phyloP scores from a whole-genome alignment of 2,329 filamentous ascomycete species.

The Herpomyces periplanetae region DNA sequence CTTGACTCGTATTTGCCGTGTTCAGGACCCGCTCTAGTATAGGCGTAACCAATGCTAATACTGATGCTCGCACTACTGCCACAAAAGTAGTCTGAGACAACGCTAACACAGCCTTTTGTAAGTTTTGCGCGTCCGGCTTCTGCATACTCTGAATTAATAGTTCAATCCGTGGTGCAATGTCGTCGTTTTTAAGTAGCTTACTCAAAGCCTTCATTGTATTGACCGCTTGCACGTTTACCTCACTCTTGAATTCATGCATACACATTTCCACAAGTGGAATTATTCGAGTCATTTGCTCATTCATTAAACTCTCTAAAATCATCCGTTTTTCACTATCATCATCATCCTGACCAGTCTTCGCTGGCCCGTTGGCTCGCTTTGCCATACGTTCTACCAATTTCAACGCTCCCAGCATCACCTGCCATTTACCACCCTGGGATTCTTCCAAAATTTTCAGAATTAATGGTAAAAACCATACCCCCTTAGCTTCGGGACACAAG shows the following conservation, averaged over 20 bases:
- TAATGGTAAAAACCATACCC: conserved; percentile 38
- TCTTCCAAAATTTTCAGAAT: conserved; percentile 37
- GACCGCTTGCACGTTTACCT: conserved; percentile 53
- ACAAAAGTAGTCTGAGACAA: conserved; percentile 96
- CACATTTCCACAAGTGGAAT: conserved; percentile 67
- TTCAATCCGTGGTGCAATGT: conserved; percentile 64
- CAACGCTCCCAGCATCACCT: conserved; percentile 58
- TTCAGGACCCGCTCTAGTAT: conserved; percentile 78
- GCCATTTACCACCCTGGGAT: conserved; percentile 77
- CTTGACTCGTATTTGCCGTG: conserved; percentile 56
- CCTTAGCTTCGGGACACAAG: conserved; percentile 40
- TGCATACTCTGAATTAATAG: conserved; percentile 82
- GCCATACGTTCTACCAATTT: conserved; percentile 68
- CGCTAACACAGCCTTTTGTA: conserved; percentile 85
- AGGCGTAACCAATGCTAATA: conserved; percentile 68
- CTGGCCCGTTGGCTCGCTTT: too few relatives aligned
- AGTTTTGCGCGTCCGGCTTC: conserved; percentile 46
- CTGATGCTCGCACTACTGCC: conserved; percentile 69
- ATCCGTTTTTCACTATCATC: conserved; percentile 66
- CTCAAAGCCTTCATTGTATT: conserved; percentile 72
- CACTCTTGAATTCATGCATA: conserved; percentile 83
- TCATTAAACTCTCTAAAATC: conserved; percentile 57
- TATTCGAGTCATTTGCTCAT: conserved; percentile 39
- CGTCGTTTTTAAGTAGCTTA: conserved; percentile 70
- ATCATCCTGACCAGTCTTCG: conserved; percentile 43